Base-by-base conservation (phyloP, 768 basidiomycete species). In the Multifurca ochricompacta region DNA sequence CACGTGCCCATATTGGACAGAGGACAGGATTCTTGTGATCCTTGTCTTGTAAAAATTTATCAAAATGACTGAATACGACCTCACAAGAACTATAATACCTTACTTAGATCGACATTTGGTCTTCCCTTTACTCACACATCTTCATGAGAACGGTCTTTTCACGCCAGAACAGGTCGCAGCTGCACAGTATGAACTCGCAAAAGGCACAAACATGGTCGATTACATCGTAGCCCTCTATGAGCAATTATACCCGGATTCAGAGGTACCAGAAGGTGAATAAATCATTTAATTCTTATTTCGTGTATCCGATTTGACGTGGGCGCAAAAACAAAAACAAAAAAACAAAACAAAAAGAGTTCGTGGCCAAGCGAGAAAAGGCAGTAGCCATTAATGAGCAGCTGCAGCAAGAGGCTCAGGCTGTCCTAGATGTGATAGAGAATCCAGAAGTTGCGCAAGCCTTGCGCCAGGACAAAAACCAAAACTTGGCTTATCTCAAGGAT, bases 201-300 rank as follows among this genome's bases (percentile, higher is more conserved):
- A 91, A 67, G 90, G 85, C 58, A 99, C 96, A 42, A 97, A 99
- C 70, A 97, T 98, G 94, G 85, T 95, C 54, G 94, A 95, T 69
- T 99, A 95, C 65, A 85, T 90, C 23, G 80, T 85, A 56, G 78
- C 77, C 60, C 71, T 97, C 63, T 91, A 91, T 64, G 72, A 85
- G 63, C 82, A 90, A 71, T 70, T 92, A 46, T 73, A 91, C 61
- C 85, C 88, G 0, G 83, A 83, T 45, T 70, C 87, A 48, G 74
- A 82, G 62, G 71, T 83, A 19, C 86, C 88, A 13, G 67, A 74
- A 67, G 88, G 89, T 90, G 63, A 45, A 76, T 69, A 16, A 14
- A 34, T 13, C 23, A 6, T 37, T 23, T 10, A 43, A 16, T 49
- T 11, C 27, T 16, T 23, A 19, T 16, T 14, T 9, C 39, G 35